phyloP scores from a whole-genome alignment of 1,284 basidiomycete species.

The Tylopilus sp. region DNA sequence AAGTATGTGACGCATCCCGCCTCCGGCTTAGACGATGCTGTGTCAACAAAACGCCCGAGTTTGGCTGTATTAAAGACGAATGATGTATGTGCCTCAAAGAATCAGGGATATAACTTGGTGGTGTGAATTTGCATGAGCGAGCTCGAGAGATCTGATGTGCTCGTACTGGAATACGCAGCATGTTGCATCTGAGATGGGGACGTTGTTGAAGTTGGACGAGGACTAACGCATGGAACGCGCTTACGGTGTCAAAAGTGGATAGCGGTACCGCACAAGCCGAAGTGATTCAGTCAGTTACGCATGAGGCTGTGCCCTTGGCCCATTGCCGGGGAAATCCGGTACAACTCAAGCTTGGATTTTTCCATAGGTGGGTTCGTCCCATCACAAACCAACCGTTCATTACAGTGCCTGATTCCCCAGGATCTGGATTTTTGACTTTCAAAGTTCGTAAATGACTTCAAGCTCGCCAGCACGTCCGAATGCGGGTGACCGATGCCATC shows the following conservation, averaged over 20 bases:
- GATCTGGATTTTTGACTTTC: no score
- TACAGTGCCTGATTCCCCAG: no score
- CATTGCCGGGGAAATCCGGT: background rate
- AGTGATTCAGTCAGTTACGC: background rate
- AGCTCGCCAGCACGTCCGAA: no score
- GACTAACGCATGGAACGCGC: slow-evolving; percentile 11
- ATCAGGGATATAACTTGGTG: background rate
- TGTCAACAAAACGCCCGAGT: slow-evolving; percentile 12
- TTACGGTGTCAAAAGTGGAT: background rate
- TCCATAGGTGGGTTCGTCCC: no score
- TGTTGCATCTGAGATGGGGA: slow-evolving; percentile 32
- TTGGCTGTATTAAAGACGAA: slow-evolving; percentile 9
- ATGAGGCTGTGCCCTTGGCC: background rate
- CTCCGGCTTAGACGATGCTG: slow-evolving; percentile 10
- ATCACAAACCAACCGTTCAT: no score
- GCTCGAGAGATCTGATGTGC: slow-evolving; percentile 5
- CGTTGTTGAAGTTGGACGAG: background rate
- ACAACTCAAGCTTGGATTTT: background rate
- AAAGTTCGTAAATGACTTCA: no score
- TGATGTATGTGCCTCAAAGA: slow-evolving; percentile 8
- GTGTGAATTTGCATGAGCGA: slow-evolving; percentile 2
- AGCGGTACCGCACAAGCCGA: slow-evolving; percentile 3
- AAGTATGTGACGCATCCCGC: slow-evolving; percentile 6
- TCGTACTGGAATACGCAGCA: slow-evolving; percentile 36
- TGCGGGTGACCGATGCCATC: no score